Conservation (phyloP, 805 yeast genomes). For the Lipomyces anomalus region DNA sequence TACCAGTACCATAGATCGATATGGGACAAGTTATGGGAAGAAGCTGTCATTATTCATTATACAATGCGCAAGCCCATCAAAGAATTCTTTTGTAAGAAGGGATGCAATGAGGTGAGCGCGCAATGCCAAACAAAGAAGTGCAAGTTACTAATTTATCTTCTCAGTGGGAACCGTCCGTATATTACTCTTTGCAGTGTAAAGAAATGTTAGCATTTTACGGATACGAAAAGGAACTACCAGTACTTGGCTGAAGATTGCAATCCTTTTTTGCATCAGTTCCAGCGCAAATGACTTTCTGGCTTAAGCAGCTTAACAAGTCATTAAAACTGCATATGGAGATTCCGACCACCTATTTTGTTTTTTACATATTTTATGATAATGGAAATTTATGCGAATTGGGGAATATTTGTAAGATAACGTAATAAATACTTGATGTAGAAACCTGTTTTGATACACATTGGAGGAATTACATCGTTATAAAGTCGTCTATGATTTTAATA, state of each 20-base stretch:
- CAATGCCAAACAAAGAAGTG: neutral
- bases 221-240: constrained; percentile 21
- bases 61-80: constrained; percentile 26
- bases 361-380: too few relatives aligned
- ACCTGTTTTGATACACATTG: too few relatives aligned
- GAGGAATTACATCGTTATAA: too few relatives aligned
- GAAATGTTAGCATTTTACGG: constrained; percentile 27
- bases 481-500: too few relatives aligned
- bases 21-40: constrained; percentile 28
- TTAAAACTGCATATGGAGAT: too few relatives aligned
- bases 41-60: constrained; percentile 27
- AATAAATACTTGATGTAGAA: too few relatives aligned
- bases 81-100: constrained; percentile 12
- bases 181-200: constrained; percentile 25
- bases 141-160: neutral
- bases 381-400: too few relatives aligned
- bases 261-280: too few relatives aligned
- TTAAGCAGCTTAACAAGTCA: too few relatives aligned
- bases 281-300: too few relatives aligned
- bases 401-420: too few relatives aligned
- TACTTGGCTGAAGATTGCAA: constrained; percentile 25
- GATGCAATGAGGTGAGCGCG: constrained; percentile 20
- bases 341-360: too few relatives aligned
- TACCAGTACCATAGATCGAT: constrained; percentile 20
- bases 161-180: constrained; percentile 25